Percentiles rank a stretch among this genome's conserved stretches.
These are phyloP conservation scores for Funneliformis caledonium DNA, from an alignment of 371 early-diverging fungal genomes.

Conservation along the genomic window DNA sequence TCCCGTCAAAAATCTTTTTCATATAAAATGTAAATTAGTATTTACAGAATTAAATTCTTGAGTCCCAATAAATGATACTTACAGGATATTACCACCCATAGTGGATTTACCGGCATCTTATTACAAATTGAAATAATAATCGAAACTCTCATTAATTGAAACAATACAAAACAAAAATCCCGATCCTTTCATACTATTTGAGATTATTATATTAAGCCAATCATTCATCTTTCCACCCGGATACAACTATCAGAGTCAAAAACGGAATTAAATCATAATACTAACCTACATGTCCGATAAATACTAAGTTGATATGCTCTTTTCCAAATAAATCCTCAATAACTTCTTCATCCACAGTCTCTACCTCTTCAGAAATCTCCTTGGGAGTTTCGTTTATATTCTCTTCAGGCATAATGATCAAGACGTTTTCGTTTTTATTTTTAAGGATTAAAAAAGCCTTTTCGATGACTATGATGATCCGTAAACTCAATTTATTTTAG, in stretches of 20 bases:
- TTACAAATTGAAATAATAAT: conserved; percentile 15
- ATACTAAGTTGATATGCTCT: conserved; percentile 95
- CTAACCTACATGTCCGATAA: conserved; percentile 99
- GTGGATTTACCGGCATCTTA: conserved; percentile 99
- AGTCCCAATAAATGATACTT: conserved; percentile 39
- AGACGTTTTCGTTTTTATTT: background rate
- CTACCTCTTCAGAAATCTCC: conserved; percentile 52
- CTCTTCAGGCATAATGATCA: conserved; percentile 40
- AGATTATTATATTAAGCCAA: too few relatives aligned
- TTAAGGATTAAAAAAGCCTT: too few relatives aligned
- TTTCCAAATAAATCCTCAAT: conserved; percentile 79
- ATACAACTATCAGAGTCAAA: too few relatives aligned
- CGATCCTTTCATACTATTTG: too few relatives aligned
- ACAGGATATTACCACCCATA: conserved; percentile 98
- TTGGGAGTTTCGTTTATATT: conserved; percentile 42
- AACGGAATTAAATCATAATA: background rate
- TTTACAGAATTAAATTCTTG: background rate
- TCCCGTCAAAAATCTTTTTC: conserved; percentile 75
- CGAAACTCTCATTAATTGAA: too few relatives aligned
- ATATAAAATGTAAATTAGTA: background rate
- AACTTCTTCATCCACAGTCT: conserved; percentile 60
- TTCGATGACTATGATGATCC: too few relatives aligned
- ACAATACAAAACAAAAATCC: too few relatives aligned
- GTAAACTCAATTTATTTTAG: too few relatives aligned
- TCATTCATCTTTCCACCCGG: too few relatives aligned